A percentile compares a stretch with the other conserved stretches of the same genome.
These are phyloP conservation scores for Mariannaea sp. DNA, from an alignment of 2,329 filamentous ascomycete species.

Conservation along the genomic window DNA sequence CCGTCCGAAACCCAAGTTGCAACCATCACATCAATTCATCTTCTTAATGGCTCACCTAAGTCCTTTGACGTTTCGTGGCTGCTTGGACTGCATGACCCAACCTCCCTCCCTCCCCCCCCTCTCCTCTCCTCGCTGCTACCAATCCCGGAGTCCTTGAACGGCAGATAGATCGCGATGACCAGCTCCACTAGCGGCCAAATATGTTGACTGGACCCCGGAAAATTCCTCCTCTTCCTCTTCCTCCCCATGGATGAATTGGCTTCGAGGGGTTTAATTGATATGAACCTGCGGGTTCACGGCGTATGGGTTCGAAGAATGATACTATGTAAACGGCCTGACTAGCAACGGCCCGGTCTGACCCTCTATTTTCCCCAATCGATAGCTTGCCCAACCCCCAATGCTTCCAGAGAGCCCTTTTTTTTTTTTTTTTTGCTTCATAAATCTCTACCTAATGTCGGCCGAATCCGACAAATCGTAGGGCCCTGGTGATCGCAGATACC, in stretches of 20 bases:
- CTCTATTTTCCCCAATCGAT: neutral
- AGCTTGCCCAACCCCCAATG: neutral
- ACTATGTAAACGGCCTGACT: neutral
- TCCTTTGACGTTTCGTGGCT: conserved; percentile 16
- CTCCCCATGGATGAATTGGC: too few species aligned
- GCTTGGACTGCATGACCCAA: conserved; percentile 30
- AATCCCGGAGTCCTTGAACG: neutral
- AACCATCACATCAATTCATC: neutral
- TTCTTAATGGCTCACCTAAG: conserved; percentile 28
- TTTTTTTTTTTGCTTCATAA: too few species aligned
- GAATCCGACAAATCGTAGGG: conserved; percentile 15
- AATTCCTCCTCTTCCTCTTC: neutral
- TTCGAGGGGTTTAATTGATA: neutral
- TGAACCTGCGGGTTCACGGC: conserved; percentile 14
- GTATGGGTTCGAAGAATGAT: conserved; percentile 5
- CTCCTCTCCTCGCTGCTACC: conserved; percentile 4
- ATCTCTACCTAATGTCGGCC: conserved; percentile 7
- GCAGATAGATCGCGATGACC: conserved; percentile 2
- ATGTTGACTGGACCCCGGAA: conserved; percentile 1
- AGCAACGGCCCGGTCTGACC: conserved; percentile 9
- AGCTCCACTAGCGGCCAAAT: conserved; percentile 3
- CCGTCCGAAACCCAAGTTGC: conserved; percentile 13
- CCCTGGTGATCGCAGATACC: conserved; percentile 21
- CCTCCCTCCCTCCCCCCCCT: conserved; percentile 16
- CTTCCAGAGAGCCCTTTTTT: too few species aligned